Conservation (phyloP, 2,329 filamentous ascomycete species). For the Colletotrichum echinochloae region DNA sequence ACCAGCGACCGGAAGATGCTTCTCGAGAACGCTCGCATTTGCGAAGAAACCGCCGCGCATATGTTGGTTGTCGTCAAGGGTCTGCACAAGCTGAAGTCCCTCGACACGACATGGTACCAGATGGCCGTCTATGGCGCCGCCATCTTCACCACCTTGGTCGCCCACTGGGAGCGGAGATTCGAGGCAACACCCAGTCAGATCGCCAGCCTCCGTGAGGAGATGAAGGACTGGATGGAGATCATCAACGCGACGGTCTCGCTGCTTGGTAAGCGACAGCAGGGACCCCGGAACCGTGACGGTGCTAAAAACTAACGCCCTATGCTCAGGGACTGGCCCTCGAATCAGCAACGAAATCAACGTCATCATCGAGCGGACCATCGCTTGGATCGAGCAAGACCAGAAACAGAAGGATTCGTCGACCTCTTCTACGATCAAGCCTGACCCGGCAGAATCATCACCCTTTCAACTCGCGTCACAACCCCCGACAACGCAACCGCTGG, state of each 20-base stretch:
- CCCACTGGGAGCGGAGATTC: constrained; percentile 74
- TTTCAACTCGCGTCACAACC: constrained; percentile 26
- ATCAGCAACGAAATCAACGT: constrained; percentile 58
- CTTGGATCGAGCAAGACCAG: constrained; percentile 63
- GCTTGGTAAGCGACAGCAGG: constrained; percentile 65
- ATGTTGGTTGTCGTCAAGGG: constrained; percentile 71
- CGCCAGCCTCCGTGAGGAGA: constrained; percentile 71
- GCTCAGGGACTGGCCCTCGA: constrained; percentile 57
- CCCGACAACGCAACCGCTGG: constrained; percentile 17
- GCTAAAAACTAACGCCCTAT: constrained; percentile 35
- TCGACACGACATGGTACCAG: constrained; percentile 85
- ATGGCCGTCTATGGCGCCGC: constrained; percentile 78
- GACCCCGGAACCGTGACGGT: too few relatives aligned
- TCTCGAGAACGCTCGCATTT: constrained; percentile 73
- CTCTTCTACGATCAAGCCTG: constrained; percentile 28
- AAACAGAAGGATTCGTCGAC: constrained; percentile 44
- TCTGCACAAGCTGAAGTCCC: constrained; percentile 72
- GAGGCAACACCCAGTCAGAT: constrained; percentile 70
- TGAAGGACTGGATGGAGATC: constrained; percentile 76
- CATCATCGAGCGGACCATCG: constrained; percentile 64
- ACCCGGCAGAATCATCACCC: constrained; percentile 21
- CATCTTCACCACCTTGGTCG: constrained; percentile 78
- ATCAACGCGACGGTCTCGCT: constrained; percentile 74
- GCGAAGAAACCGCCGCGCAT: constrained; percentile 73
- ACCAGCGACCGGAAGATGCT: constrained; percentile 66